Evolutionary conservation across 2,329 filamentous ascomycete genomes (phyloP), one percentile per base, ranked within the genome.

Genomic region (Xylaria sp.): DNA sequence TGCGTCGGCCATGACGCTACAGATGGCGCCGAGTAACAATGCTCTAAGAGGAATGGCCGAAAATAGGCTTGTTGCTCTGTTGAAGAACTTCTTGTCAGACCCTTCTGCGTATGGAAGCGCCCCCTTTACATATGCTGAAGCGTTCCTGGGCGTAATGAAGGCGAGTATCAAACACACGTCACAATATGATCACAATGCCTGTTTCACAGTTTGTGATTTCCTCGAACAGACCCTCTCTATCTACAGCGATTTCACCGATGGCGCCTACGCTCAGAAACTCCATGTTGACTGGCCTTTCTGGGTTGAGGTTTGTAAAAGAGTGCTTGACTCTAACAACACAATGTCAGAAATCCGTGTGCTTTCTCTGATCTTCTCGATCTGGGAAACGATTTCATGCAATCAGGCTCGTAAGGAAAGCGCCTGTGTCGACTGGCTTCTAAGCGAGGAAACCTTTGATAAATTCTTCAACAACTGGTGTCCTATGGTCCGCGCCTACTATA

Each of bases 391-490:
- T 62, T 80, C 83, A 9, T 80, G 82, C 39, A 83, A 90, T 57
- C 81, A 86, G 1, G 76, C 78, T 54, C 83, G 89, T 54, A 95
- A 93, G 73, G 79, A 83, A 59, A 77, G 81, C 11, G 71, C 96
- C 16, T 95, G 90, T 70, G 68, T 89, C 34, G 84, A 86, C 19
- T 92, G 94, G 79, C 76, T 97, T 46, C 77, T 97, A 10, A 82
- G 86, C 5, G 86, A 89, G 57, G 80, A 86, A 30, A 83, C 88
- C 1, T 96, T 96, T 71, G 85, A 90, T 69, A 85, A 84, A 62
- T 86, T 91, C 62, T 97, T 96, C 76, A 93, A 89, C 70, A 91
- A 96, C 69, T 96, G 92, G 92, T 96, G 91, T 69, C 91, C 92
- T 0, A 96, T 96, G 92, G 91, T 96, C 19, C 84, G 92, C 62